Base-by-base conservation (phyloP, 371 early-diverging fungal species). In the Rhizopus sp. region DNA sequence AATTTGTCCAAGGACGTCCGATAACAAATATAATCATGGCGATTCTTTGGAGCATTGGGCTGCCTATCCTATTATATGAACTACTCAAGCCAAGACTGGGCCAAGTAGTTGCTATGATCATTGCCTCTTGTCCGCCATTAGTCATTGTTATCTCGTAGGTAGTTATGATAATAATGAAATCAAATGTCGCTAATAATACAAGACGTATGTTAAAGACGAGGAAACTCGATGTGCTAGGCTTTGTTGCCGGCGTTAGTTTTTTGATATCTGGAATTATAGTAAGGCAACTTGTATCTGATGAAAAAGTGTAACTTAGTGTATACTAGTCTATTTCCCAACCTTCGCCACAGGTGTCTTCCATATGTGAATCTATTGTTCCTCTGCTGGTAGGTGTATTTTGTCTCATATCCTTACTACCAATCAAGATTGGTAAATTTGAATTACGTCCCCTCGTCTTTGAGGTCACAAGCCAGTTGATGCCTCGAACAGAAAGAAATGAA, bases 391-490 rank as follows among this genome's bases (percentile, higher is more conserved):
- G 75, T 8, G 45, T 78, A 3, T 57, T 64, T 23, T 78, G 78
- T 48, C 58, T 78, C 3, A 7, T 74, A 12, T 74, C 78, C 4
- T 41, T 75, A 1, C 23, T 78, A 12, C 78, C 78, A 10, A 68
- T 74, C 37, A 62, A 51, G 7, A 64, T 74, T 23, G 75, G 75
- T 4, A 54, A 53, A 13, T 70, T 64, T 53, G 57, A 62, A 44
- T 12, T 78, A n/a, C 68, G 69, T 13, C 78, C 78, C 4, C 35
- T 78, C 0, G 57, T 72, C 9, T 78, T 61, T 57, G 65, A 74
- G 51, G 17, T 78, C 13, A 62, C 69, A 5, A 72, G 61, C 16
- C 78, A 78, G 51, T 54, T 78, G n/a, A 78, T 78, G 75, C 78
- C 78, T 38, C 66, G 78, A 12, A 32, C 53, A 9, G 41, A 62